Conservation (phyloP, 2,329 filamentous ascomycete genomes). For the Penicillium sp. region DNA sequence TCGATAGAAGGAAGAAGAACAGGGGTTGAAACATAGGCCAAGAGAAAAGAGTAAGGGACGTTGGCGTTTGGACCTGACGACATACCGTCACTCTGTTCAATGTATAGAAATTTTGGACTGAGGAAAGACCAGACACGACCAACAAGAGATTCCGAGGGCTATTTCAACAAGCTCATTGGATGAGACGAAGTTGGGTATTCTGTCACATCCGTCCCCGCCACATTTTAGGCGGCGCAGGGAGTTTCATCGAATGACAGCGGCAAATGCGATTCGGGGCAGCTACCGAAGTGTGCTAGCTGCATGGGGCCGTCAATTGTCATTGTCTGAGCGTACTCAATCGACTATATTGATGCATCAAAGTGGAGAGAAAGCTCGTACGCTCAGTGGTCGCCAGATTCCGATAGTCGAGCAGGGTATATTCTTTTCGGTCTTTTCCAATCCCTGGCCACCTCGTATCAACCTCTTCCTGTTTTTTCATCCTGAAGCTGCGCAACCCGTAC, state of each 20-base stretch:
- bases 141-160: not conserved
- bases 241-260: not conserved
- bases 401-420: not conserved
- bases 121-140: not conserved
- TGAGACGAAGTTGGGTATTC: not conserved
- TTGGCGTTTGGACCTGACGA: constrained; percentile 9
- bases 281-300: constrained; percentile 11
- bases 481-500: not conserved
- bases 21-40: constrained; percentile 12
- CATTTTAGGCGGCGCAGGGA: not conserved
- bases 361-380: not conserved
- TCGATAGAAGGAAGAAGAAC: constrained; percentile 5
- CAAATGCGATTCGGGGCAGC: constrained; percentile 4
- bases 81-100: not conserved
- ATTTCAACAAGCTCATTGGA: not conserved
- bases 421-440: not conserved
- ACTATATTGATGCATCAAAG: constrained; percentile 6
- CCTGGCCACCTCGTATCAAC: not conserved
- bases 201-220: not conserved
- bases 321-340: not conserved
- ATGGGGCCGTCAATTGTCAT: constrained; percentile 11
- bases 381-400: constrained; percentile 3
- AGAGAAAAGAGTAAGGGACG: not conserved
- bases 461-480: not conserved
- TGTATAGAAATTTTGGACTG: no score